Evolutionary conservation across 129 eudicot genomes (phyloP), one percentile per base, ranked within the genome.

Genomic region (Flaveria bidentis): DNA sequence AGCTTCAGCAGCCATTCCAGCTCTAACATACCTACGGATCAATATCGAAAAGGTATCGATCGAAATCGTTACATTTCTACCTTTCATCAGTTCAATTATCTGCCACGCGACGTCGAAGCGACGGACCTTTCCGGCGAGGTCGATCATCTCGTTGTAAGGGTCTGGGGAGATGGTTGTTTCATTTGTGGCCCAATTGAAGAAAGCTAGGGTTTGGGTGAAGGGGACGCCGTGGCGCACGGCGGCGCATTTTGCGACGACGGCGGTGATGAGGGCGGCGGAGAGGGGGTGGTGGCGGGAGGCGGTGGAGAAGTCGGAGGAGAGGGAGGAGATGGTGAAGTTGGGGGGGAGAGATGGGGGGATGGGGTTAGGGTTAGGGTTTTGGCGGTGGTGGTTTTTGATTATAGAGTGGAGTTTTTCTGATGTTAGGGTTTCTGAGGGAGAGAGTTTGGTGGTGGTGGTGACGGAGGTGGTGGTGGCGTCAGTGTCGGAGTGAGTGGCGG

Each of bases 141-240:
- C 97, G 16, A 94, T 84, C 91, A 94, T 87, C 68, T 87, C 94
- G 18, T 85, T 81, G 72, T 75, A 89, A 2, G 74, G 70, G 15
- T 86, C 89, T 0, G 81, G 44, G 6, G 82, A 71, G 4, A 17
- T 14, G 23, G 36, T 65, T 1, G 11, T 44, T 26, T 36, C 28
- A 39, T 6, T 3, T 14, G 36, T 69, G 8, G 90, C 96, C 97
- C 97, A 94, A 26, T 94, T 91, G 87, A 94, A 94, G 83, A 94
- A 91, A 26, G 96, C 86, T 9, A 94, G 85, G 62, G 96, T 78
- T 83, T 87, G 94, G 1, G 72, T 23, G 9, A 94, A 91, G 6
- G 99, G 99, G 25, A 86, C 83, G 3, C 93, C 97, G 25, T 88
- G 90, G 80, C 97, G 99, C 23, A 84, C 83, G 45, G 82, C 72